Evolutionary conservation across 129 eudicot species (phyloP).

Genomic region (Smallanthus sonchifolius): DNA sequence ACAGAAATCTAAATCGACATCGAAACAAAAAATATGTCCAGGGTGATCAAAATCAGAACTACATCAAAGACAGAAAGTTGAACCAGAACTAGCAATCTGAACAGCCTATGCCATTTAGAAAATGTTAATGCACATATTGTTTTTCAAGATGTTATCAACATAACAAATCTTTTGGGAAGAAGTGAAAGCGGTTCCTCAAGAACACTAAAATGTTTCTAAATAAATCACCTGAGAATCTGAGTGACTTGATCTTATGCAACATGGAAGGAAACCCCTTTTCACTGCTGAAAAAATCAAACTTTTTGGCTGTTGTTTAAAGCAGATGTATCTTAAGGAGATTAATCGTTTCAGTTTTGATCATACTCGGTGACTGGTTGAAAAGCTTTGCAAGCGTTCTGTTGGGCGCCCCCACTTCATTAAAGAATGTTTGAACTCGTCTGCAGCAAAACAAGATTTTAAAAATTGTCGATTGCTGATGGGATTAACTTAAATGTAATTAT

Average conservation of each 20-base stretch:
- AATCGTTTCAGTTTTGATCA: conserved; percentile 11
- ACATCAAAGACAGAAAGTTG: conserved; percentile 18
- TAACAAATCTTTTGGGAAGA: conserved; percentile 13
- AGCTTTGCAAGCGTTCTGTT: conserved; percentile 21
- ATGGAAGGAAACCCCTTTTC: conserved; percentile 22
- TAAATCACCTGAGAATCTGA: conserved; percentile 21
- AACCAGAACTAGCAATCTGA: not conserved
- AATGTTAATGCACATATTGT: conserved; percentile 20
- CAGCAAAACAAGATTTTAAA: not conserved
- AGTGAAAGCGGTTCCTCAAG: not conserved
- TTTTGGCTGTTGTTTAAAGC: conserved; percentile 1
- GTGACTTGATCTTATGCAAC: conserved; percentile 19
- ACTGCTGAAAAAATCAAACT: conserved; percentile 1
- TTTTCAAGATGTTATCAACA: conserved; percentile 2
- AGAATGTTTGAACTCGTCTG: conserved; percentile 20
- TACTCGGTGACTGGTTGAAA: conserved; percentile 17
- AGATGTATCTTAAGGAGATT: conserved; percentile 4
- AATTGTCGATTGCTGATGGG: not conserved
- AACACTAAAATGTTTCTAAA: conserved; percentile 10
- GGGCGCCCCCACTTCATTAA: not conserved
- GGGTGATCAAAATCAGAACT: not conserved
- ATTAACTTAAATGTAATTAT: not conserved
- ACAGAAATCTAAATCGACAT: conserved; percentile 19
- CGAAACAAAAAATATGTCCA: conserved; percentile 25
- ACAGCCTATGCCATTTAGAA: conserved; percentile 11